Percentiles rank a stretch among this genome's conserved stretches.
Evolutionary conservation across 129 eudicot species (phyloP).

Genomic region (Helianthus tuberosus): DNA sequence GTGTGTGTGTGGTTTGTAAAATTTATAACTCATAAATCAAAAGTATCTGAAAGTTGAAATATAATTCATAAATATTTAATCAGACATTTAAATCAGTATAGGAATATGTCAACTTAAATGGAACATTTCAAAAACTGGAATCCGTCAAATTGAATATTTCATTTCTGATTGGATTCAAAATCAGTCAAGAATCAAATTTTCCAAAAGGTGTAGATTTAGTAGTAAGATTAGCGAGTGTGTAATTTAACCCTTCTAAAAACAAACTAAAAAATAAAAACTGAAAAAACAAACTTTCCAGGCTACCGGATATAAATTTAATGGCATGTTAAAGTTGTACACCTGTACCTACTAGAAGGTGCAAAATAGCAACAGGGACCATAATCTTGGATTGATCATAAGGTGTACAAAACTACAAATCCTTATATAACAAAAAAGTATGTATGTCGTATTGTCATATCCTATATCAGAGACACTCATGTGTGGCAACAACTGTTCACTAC

Average conservation of each 20-base stretch:
- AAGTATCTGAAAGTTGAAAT: background rate
- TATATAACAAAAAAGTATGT: background rate
- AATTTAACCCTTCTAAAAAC: too few relatives aligned
- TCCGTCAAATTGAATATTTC: background rate
- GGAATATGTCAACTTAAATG: background rate
- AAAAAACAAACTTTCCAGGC: background rate
- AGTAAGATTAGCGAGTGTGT: too few relatives aligned
- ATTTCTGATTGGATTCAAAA: background rate
- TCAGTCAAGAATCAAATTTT: background rate
- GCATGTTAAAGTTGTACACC: too few relatives aligned
- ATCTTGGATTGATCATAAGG: background rate
- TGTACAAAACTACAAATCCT: background rate
- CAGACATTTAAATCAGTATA: background rate
- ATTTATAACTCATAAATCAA: background rate
- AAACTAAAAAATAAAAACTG: too few relatives aligned
- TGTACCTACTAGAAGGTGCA: background rate
- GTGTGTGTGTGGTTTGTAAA: too few relatives aligned
- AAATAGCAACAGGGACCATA: background rate
- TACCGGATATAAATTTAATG: background rate
- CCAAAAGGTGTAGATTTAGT: too few relatives aligned
- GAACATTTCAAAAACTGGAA: background rate
- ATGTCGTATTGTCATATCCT: background rate
- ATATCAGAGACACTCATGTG: conserved; percentile 16
- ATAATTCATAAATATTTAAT: background rate
- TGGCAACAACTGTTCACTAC: background rate